These are phyloP conservation scores for Kluyveromyces nonfermentans DNA, from an alignment of 805 yeast genomes.

Conservation along the genomic window DNA sequence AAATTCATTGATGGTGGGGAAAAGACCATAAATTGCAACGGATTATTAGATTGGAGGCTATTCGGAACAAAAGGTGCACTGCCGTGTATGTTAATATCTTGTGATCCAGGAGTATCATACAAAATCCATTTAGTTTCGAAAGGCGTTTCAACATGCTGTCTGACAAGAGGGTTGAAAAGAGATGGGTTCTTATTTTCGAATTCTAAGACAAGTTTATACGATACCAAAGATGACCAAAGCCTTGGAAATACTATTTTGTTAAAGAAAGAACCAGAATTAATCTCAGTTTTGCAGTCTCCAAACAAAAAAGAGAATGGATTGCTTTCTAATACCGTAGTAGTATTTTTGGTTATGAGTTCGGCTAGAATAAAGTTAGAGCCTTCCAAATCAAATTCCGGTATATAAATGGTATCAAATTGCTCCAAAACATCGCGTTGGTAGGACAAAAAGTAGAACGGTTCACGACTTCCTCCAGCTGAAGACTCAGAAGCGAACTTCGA, in stretches of 20 bases:
- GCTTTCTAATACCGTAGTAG: neutral
- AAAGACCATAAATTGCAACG: slow-evolving; percentile 15
- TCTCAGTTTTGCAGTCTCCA: neutral
- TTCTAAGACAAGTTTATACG: slow-evolving; percentile 14
- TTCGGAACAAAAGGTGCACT: slow-evolving; percentile 60
- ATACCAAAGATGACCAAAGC: slow-evolving; percentile 23
- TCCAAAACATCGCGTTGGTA: slow-evolving; percentile 32
- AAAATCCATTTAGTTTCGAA: slow-evolving; percentile 76
- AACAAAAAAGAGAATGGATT: slow-evolving; percentile 9
- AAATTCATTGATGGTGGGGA: slow-evolving; percentile 15
- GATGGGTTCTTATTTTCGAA: slow-evolving; percentile 3
- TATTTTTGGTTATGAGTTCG: slow-evolving; percentile 4
- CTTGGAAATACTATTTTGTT: slow-evolving; percentile 20
- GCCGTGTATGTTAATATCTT: slow-evolving; percentile 44
- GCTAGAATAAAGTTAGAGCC: slow-evolving; percentile 20
- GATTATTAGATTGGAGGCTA: slow-evolving; percentile 12
- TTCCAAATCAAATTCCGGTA: slow-evolving; percentile 27
- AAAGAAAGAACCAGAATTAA: neutral
- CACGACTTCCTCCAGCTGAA: slow-evolving; percentile 39
- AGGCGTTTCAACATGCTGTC: slow-evolving; percentile 58
- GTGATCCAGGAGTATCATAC: slow-evolving; percentile 34
- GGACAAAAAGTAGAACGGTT: slow-evolving; percentile 43
- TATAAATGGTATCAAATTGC: slow-evolving; percentile 41
- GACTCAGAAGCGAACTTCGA: slow-evolving; percentile 40
- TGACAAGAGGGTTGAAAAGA: slow-evolving; percentile 49